A percentile compares a stretch with the other conserved stretches of the same genome.
Evolutionary conservation across 805 yeast species (phyloP).

Genomic region (Maudiozyma turicensis): DNA sequence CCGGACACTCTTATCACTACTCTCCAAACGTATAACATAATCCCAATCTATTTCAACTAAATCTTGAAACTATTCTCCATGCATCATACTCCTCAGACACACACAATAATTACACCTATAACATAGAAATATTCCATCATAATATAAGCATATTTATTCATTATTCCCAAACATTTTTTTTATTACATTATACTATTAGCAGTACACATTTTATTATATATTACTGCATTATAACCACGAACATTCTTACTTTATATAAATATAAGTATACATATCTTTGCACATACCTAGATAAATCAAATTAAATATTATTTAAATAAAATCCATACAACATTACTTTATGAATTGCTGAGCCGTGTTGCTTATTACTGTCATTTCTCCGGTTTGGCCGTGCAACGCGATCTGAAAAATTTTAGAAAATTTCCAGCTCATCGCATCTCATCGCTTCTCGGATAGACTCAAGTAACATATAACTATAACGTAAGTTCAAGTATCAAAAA

Average conservation of each 20-base stretch:
- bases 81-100: too few relatives aligned
- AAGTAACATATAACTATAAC: neutral
- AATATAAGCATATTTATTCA: neutral
- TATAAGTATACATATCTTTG: neutral
- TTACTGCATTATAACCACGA: neutral
- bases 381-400: neutral
- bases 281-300: neutral
- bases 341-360: neutral
- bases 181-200: too few relatives aligned
- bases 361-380: neutral
- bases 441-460: neutral
- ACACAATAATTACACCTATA: neutral
- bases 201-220: too few relatives aligned
- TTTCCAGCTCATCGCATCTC: conserved; percentile 6
- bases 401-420: conserved; percentile 4
- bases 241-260: neutral
- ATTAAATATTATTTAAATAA: neutral
- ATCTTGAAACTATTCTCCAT: neutral
- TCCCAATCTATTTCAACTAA: neutral
- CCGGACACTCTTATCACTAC: too few relatives aligned
- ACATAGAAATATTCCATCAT: neutral
- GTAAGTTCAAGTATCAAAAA: neutral
- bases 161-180: neutral
- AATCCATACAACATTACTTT: neutral
- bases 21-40: neutral